Conservation (phyloP, 179 eudicot genomes). For the Sideroxylon spinosum region DNA sequence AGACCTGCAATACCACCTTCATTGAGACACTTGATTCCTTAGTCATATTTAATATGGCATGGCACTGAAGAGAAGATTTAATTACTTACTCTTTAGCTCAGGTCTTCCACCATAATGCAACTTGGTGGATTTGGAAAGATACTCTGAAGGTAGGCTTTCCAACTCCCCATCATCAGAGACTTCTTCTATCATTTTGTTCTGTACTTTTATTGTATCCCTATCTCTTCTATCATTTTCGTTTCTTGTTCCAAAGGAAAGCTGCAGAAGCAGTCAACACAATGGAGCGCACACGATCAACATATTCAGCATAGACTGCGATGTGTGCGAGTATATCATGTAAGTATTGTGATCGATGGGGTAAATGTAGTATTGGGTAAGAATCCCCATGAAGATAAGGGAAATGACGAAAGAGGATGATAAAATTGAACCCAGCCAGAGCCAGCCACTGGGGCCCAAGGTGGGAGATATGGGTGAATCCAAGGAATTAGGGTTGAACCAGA, state of each 20-base stretch:
- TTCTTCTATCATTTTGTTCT: conserved; percentile 29
- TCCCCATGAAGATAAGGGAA: conserved; percentile 47
- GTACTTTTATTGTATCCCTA: conserved; percentile 34
- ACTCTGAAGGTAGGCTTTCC: conserved; percentile 60
- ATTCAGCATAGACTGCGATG: conserved; percentile 35
- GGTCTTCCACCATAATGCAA: conserved; percentile 77
- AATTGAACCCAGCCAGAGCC: conserved; percentile 54
- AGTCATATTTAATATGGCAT: too few relatives aligned
- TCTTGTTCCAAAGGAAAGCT: conserved; percentile 50
- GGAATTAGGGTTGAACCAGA: conserved; percentile 47
- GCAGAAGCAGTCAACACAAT: conserved; percentile 31
- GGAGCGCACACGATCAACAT: conserved; percentile 42
- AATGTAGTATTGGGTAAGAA: conserved; percentile 57
- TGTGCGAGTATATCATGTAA: conserved; percentile 27
- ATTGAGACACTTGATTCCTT: too few relatives aligned
- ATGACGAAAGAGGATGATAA: conserved; percentile 44
- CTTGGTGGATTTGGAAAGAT: conserved; percentile 43
- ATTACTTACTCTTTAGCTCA: conserved; percentile 57
- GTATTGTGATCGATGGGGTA: conserved; percentile 62
- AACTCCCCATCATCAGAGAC: conserved; percentile 50
- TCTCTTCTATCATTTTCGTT: conserved; percentile 15
- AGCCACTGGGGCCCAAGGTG: conserved; percentile 35
- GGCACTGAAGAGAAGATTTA: neutral
- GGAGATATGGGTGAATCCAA: conserved; percentile 41
- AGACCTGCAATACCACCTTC: conserved; percentile 32